Percentiles rank a stretch among this genome's conserved stretches.
phyloP scores from a whole-genome alignment of 495 filamentous ascomycete genomes.

The Trichoderma reesei region DNA sequence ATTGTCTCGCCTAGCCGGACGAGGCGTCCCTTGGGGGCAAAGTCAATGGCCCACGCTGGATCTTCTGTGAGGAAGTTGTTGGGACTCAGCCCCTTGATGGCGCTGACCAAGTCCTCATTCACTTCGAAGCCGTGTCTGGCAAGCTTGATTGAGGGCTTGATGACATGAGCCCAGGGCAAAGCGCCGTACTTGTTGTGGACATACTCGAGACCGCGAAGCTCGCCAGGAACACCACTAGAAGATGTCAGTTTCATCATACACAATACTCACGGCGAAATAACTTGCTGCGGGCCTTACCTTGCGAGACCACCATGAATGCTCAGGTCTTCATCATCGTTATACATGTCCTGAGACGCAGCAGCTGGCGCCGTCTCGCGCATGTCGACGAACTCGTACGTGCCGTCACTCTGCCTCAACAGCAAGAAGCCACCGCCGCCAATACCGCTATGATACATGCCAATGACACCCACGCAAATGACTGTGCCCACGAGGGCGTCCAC shows the following conservation, averaged over 20 bases:
- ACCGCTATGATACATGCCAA: constrained; percentile 70
- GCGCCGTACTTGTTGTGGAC: constrained; percentile 62
- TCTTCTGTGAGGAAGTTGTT: constrained; percentile 51
- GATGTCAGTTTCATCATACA: constrained; percentile 10
- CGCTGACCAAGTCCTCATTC: constrained; percentile 51
- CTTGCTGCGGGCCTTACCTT: constrained; percentile 25
- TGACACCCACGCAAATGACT: constrained; percentile 42
- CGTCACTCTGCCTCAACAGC: constrained; percentile 50
- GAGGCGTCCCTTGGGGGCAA: constrained; percentile 57
- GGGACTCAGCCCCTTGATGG: constrained; percentile 38
- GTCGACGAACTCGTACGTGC: constrained; percentile 61
- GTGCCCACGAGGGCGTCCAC: constrained; percentile 60
- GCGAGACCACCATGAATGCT: constrained; percentile 52
- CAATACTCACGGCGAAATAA: not conserved
- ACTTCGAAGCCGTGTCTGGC: constrained; percentile 61
- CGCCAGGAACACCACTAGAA: constrained; percentile 62
- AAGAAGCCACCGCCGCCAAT: constrained; percentile 79
- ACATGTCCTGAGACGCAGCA: constrained; percentile 69
- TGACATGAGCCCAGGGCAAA: constrained; percentile 57
- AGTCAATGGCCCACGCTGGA: constrained; percentile 68
- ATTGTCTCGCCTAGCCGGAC: constrained; percentile 58
- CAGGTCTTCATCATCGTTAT: constrained; percentile 39
- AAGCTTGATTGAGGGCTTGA: constrained; percentile 56
- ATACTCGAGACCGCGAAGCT: constrained; percentile 62
- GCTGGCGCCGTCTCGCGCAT: constrained; percentile 76